Conservation (phyloP, 176 grass and related monocot species). For the Eremochloa ophiuroides region DNA sequence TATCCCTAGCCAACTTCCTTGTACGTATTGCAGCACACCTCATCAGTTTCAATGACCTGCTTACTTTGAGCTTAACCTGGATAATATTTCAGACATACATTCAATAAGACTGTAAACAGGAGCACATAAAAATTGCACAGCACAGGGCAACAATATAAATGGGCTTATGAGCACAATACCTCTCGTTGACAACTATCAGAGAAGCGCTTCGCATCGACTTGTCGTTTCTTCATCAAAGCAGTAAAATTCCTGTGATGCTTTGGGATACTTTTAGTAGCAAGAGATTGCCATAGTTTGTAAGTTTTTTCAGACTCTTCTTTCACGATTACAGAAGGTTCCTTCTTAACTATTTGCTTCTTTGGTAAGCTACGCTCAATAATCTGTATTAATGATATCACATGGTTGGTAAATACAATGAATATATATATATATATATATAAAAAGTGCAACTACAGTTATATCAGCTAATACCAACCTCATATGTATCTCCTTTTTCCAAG, state of each 20-base stretch:
- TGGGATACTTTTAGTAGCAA: conserved; percentile 71
- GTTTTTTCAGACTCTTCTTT: conserved; percentile 76
- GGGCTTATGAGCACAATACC: conserved; percentile 50
- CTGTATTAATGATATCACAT: conserved; percentile 48
- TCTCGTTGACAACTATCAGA: conserved; percentile 91
- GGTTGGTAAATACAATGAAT: conserved; percentile 12
- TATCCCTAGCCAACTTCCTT: conserved; percentile 91
- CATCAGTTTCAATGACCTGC: conserved; percentile 93
- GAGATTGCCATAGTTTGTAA: conserved; percentile 64
- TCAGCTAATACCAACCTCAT: conserved; percentile 71
- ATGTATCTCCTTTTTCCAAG: conserved; percentile 98
- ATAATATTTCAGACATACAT: conserved; percentile 36
- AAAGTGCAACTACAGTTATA: conserved; percentile 6
- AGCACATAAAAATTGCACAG: conserved; percentile 28
- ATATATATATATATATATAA: too few species aligned
- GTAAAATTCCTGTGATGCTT: conserved; percentile 83
- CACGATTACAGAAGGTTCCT: conserved; percentile 73
- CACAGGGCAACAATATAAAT: background rate
- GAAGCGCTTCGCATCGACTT: conserved; percentile 86
- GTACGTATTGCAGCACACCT: conserved; percentile 85
- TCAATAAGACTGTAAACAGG: conserved; percentile 23
- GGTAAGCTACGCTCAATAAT: conserved; percentile 99
- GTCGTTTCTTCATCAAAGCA: conserved; percentile 65
- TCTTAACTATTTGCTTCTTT: conserved; percentile 83
- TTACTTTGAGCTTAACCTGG: conserved; percentile 95